These are phyloP conservation scores for Microdochium trichocladiopsis DNA, from an alignment of 2,329 filamentous ascomycete genomes.

Conservation along the genomic window DNA sequence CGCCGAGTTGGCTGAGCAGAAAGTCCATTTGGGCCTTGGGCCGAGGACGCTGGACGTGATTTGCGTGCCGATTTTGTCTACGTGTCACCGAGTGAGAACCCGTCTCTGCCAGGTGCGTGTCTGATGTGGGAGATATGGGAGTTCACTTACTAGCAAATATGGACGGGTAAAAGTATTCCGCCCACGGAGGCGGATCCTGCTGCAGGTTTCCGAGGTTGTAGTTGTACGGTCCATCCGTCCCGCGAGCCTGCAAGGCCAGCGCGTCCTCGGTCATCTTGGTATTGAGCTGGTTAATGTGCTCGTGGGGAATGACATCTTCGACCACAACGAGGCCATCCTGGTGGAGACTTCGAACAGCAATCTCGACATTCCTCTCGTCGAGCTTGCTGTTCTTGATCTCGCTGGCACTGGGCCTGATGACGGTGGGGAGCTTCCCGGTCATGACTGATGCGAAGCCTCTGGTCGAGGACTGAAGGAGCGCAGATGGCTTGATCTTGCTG, in stretches of 20 bases:
- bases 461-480: neutral
- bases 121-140: no score
- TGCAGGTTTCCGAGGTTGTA: slow-evolving; percentile 57
- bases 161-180: slow-evolving; percentile 36
- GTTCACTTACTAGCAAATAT: slow-evolving; percentile 45
- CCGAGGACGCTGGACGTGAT: slow-evolving; percentile 48
- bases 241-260: slow-evolving; percentile 36
- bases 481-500: neutral
- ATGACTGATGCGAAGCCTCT: neutral
- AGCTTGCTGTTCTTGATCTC: slow-evolving; percentile 33
- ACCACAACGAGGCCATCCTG: slow-evolving; percentile 50
- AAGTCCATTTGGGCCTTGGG: slow-evolving; percentile 46
- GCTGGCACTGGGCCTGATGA: slow-evolving; percentile 17
- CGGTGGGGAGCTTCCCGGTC: slow-evolving; percentile 3
- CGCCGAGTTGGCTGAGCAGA: slow-evolving; percentile 50
- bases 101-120: no score
- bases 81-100: no score
- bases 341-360: slow-evolving; percentile 42
- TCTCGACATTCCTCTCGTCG: slow-evolving; percentile 43
- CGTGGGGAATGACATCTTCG: slow-evolving; percentile 41
- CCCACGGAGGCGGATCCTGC: slow-evolving; percentile 48
- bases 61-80: slow-evolving; percentile 48
- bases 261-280: slow-evolving; percentile 53
- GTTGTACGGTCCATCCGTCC: slow-evolving; percentile 51
- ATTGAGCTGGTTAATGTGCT: slow-evolving; percentile 47